Evolutionary conservation across 192 early-diverging fungal genomes (phyloP), one percentile per base, ranked within the genome.

Genomic region (Polychytrium aggregatum): DNA sequence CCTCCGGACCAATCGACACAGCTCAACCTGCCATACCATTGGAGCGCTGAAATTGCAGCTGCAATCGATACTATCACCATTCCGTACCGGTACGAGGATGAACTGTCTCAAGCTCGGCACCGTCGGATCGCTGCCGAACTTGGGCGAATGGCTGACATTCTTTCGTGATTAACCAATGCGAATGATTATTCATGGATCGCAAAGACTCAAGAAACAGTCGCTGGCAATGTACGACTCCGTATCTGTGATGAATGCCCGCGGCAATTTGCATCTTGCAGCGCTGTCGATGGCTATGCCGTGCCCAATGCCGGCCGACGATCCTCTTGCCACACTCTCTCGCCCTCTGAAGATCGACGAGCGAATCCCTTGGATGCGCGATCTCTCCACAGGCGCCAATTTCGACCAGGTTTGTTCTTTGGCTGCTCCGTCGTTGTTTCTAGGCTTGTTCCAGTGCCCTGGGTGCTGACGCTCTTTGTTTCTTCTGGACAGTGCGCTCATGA

Each of bases 61-160:
- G 55, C 41, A 3, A 52, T 63, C 9, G 61, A 63, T 11, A 63
- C 61, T 0, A 37, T 43, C 13, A 48, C 50, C 11, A 41, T 63
- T 14, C 61, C 61, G 6, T 29, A 39, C 21, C 40, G 59, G 59
- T 61, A 50, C n/a, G n/a, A n/a, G n/a, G n/a, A n/a, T n/a, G n/a
- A n/a, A n/a, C n/a, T n/a, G n/a, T n/a, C n/a, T n/a, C n/a, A n/a
- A n/a, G n/a, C n/a, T n/a, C n/a, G 1, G 33, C 11, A 48, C 16
- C 9, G 16, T 33, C 8, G 13, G 8, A 46, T 13, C 36, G 1
- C 48, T 25, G 0, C 14, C n/a, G 5, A n/a, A 0, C 18, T 31
- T 38, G 46, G 4, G n/a, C 18, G 18, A 53, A 31, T 1, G 1
- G 28, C 20, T 51, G 13, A 48, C 6, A 9, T 7, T 11, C 17